These are phyloP conservation scores for Teratosphaeria epicoccoides DNA, from an alignment of 2,329 filamentous ascomycete species.

Conservation along the genomic window DNA sequence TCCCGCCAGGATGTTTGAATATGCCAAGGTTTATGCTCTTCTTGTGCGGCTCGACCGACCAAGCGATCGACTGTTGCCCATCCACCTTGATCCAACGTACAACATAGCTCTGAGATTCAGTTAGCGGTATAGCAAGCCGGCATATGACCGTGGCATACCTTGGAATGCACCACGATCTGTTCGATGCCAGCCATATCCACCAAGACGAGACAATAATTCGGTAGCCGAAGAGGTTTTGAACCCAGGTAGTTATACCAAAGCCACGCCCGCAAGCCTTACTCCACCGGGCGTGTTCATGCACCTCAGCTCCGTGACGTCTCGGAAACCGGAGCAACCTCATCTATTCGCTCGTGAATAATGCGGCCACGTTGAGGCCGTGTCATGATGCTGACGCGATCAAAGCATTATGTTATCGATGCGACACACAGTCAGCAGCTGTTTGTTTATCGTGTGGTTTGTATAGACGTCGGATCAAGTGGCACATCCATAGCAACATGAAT, in stretches of 20 bases:
- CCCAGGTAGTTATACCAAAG: too few species aligned
- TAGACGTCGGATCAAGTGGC: too few species aligned
- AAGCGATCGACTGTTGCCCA: slow-evolving; percentile 84
- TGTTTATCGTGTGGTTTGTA: neutral
- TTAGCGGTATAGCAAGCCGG: neutral
- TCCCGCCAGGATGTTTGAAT: slow-evolving; percentile 85
- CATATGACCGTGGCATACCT: slow-evolving; percentile 47
- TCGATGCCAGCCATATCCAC: slow-evolving; percentile 78
- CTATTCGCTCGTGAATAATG: neutral
- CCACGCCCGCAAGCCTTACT: neutral
- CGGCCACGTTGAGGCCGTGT: neutral
- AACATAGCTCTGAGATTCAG: slow-evolving; percentile 67
- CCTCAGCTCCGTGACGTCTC: neutral
- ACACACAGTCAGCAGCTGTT: neutral
- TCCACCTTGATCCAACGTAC: slow-evolving; percentile 94
- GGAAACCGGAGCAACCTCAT: neutral
- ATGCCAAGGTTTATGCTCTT: slow-evolving; percentile 98
- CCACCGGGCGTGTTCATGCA: neutral
- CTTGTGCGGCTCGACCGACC: slow-evolving; percentile 95
- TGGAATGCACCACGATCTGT: slow-evolving; percentile 93
- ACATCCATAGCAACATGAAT: neutral
- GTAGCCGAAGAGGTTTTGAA: neutral
- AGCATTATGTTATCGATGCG: neutral
- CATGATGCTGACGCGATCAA: neutral
- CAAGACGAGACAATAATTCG: neutral